Evolutionary conservation across 2,329 filamentous ascomycete genomes (phyloP), one percentile per base, ranked within the genome.

Genomic region (Penicillium sp.): DNA sequence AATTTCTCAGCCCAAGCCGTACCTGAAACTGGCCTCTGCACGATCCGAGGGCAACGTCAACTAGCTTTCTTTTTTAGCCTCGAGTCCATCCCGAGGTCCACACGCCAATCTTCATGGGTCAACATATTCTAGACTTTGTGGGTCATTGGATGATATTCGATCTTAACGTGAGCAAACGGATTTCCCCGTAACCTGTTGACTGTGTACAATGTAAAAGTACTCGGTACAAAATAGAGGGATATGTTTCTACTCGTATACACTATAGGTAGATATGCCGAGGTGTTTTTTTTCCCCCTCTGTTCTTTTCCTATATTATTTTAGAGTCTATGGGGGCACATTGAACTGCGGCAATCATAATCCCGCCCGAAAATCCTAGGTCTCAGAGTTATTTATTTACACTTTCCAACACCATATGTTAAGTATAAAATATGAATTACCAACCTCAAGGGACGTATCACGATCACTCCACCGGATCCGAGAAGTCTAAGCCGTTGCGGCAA

Each of bases 11-110:
- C 31, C 44, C 38, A 53, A 49, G 35, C 47, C 53, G 61, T 63
- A 63, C 61, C 65, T 66, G 65, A 66, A 61, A 66, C 63, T 58
- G 56, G 45, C 31, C 58, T 60, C 55, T 66, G 55, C 60, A 66
- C 56, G 57, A 61, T 62, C 54, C 61, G 35, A 64, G 51, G 48
- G 51, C 61, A 61, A 61, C 52, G 47, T 51, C 53, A 55, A 55
- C 39, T 52, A 55, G 53, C 53, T 52, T 23, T 23, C 9, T 31
- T 55, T 53, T 53, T 55, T 55, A 49, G 51, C 49, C 43, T 44
- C 50, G 47, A 55, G 36, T 39, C 53, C 53, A 51, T 55, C 51
- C 57, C 39, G 58, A 60, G 58, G 55, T 51, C 58, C 58, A 60
- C 58, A 47, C n/a, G 23, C 17, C 35, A 60, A 53, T 57, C 49